These are phyloP conservation scores for Periconia sp. DNA, from an alignment of 2,329 filamentous ascomycete genomes.

Conservation along the genomic window DNA sequence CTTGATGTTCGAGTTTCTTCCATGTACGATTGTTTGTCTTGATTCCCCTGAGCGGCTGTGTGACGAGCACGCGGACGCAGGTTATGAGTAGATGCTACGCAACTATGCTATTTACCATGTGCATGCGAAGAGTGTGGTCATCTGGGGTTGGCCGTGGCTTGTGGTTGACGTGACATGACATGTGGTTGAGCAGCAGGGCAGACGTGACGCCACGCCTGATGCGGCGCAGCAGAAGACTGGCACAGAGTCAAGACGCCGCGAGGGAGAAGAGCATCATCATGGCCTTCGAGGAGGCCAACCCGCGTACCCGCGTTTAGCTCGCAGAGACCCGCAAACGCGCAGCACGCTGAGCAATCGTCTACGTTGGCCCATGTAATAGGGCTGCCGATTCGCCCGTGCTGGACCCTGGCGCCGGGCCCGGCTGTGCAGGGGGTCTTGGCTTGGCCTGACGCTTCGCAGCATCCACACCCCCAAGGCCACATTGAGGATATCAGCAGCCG, in stretches of 20 bases:
- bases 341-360: too few species aligned
- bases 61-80: too few species aligned
- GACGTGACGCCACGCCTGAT: not conserved
- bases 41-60: slow-evolving; percentile 13
- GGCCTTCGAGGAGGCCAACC: too few species aligned
- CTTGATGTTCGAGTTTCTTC: not conserved
- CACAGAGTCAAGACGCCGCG: too few species aligned
- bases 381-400: not conserved
- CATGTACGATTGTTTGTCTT: slow-evolving; percentile 6
- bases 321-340: too few species aligned
- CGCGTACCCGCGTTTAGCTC: too few species aligned
- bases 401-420: slow-evolving; percentile 1
- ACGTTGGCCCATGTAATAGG: not conserved
- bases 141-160: too few species aligned
- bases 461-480: slow-evolving; percentile 10
- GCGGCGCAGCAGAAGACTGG: too few species aligned
- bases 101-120: slow-evolving; percentile 1
- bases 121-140: not conserved
- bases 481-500: slow-evolving; percentile 19
- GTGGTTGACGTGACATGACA: too few species aligned
- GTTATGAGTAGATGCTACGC: slow-evolving; percentile 2
- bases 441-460: slow-evolving; percentile 1
- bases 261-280: too few species aligned
- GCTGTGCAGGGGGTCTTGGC: slow-evolving; percentile 14
- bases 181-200: slow-evolving; percentile 3